Conservation (phyloP, 257 asterid genomes). For the Jasminum sambac region DNA sequence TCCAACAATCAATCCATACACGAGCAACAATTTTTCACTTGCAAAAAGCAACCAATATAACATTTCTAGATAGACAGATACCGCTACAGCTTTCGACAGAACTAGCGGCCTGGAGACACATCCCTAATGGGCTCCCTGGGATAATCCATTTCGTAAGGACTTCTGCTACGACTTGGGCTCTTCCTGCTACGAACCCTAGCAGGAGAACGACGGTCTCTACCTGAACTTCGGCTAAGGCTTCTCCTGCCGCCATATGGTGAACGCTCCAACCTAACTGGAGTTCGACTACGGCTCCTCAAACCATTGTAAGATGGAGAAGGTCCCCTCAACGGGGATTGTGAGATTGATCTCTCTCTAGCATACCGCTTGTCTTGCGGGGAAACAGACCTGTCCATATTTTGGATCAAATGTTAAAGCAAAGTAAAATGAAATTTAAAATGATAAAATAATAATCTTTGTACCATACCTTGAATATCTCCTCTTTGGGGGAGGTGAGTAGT, state of each 20-base stretch:
- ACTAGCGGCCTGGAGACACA: slow-evolving; percentile 18
- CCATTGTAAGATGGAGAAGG: slow-evolving; percentile 52
- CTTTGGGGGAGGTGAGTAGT: slow-evolving; percentile 69
- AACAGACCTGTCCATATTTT: slow-evolving; percentile 49
- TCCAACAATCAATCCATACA: neutral
- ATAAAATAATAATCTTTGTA: neutral
- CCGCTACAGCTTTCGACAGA: neutral
- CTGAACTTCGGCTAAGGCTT: slow-evolving; percentile 29
- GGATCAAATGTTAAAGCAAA: neutral
- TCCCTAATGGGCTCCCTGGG: slow-evolving; percentile 22
- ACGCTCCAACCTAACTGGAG: slow-evolving; percentile 51
- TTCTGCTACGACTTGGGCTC: slow-evolving; percentile 36
- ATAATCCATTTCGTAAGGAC: slow-evolving; percentile 24
- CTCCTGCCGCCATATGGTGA: slow-evolving; percentile 31
- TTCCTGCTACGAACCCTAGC: slow-evolving; percentile 9
- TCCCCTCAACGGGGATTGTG: slow-evolving; percentile 47
- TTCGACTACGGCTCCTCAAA: slow-evolving; percentile 51
- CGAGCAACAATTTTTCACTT: neutral
- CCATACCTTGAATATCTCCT: slow-evolving; percentile 76
- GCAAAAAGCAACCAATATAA: neutral
- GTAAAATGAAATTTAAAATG: neutral
- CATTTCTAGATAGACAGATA: neutral
- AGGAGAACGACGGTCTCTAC: slow-evolving; percentile 8
- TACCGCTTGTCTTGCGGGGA: slow-evolving; percentile 71
- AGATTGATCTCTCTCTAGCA: slow-evolving; percentile 62